Base-by-base conservation (phyloP, 768 basidiomycete species). In the Amanita polypyramis region DNA sequence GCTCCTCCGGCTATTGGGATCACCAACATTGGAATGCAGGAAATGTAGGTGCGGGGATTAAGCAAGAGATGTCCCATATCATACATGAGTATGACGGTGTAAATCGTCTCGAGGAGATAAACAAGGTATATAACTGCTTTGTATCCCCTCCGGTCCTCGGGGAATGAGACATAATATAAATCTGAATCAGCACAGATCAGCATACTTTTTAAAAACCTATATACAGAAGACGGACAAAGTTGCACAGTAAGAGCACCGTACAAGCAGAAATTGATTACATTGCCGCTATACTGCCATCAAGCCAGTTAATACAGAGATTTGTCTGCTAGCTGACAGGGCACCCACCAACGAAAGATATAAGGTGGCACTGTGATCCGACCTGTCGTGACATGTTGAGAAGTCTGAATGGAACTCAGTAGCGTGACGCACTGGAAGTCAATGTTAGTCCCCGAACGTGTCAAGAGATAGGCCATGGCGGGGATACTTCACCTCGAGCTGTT, bases 131-230 rank as follows among this genome's bases (percentile, higher is more conserved):
- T 60, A 3, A 63, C 51, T 21, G 45, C 47, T 54, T 62, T 65
- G 23, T 53, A 58, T 29, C 51, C 41, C 14, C 46, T 21, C 11
- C 49, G 45, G 37, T 65, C 65, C 0, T 59, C 56, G 0, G 64
- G 59, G 38, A 65, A 65, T 6, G 62, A 58, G 11, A 65, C 59
- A 38, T 62, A 61, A 38, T 65, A 66, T 21, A 61, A 56, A 45
- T 63, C 65, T 64, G 32, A 36, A 21, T n/a, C 9, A 15, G 14
- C 8, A 9, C 12, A 15, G 12, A 8, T 45, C 12, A 32, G n/a
- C 8, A 12, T 9, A 2, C 12, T 10, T 11, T 12, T 23, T 15
- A 1, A 27, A 33, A n/a, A 23, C 10, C 38, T 5, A 10, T 29
- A 15, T 27, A 29, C 1, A 23, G 25, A 37, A 25, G 6, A 46